A percentile compares a stretch with the other conserved stretches of the same genome.
Evolutionary conservation across 805 yeast species (phyloP).

Genomic region (Nakazawaea laoshanensis): DNA sequence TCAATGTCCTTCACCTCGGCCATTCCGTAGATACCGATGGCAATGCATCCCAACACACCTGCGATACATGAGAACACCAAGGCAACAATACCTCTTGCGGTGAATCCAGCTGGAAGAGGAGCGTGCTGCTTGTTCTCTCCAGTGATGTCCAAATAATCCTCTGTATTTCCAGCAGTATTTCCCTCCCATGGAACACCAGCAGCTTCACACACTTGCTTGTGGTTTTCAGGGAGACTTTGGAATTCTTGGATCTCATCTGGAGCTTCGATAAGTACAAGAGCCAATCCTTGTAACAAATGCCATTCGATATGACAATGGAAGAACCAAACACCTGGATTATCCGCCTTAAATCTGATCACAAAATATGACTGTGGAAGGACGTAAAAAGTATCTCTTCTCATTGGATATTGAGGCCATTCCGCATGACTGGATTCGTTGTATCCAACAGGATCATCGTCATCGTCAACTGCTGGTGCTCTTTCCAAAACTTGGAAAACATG

Average conservation of each 20-base stretch:
- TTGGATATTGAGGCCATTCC: constrained; percentile 64
- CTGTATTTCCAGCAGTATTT: constrained; percentile 84
- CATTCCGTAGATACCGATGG: constrained; percentile 79
- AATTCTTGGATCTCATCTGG: constrained; percentile 57
- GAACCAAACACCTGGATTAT: constrained; percentile 97
- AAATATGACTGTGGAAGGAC: constrained; percentile 80
- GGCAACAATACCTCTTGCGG: constrained; percentile 92
- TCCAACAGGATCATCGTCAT: constrained; percentile 43
- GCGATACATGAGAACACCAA: constrained; percentile 83
- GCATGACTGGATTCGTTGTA: constrained; percentile 46
- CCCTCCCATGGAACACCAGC: constrained; percentile 50
- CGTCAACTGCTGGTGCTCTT: constrained; percentile 56
- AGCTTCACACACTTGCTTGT: constrained; percentile 49
- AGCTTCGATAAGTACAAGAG: constrained; percentile 73
- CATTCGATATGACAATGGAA: constrained; percentile 99
- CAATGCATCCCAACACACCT: constrained; percentile 72
- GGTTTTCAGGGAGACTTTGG: constrained; percentile 57
- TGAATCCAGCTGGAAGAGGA: constrained; percentile 79
- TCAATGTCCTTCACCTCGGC: constrained; percentile 71
- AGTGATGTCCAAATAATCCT: constrained; percentile 53
- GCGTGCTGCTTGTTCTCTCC: constrained; percentile 68
- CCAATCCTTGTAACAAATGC: constrained; percentile 95
- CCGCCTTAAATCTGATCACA: constrained; percentile 80
- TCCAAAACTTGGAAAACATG: constrained; percentile 78
- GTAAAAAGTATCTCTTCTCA: constrained; percentile 75